Percentiles rank a stretch among this genome's conserved stretches.
phyloP scores from a whole-genome alignment of 176 grass and related monocot genomes.

The Aegilops umbellulata region DNA sequence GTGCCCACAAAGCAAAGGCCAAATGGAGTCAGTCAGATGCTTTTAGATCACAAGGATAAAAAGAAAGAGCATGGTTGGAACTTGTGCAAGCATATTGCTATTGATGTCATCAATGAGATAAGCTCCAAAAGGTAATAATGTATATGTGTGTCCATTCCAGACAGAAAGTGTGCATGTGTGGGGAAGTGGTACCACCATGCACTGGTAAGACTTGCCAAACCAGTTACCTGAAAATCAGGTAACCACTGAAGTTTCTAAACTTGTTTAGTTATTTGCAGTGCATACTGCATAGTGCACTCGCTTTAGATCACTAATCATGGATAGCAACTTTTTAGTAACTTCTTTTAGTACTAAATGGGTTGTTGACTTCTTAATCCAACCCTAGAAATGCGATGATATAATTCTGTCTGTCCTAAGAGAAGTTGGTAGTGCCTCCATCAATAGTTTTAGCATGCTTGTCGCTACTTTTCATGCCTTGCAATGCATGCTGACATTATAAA shows the following conservation, averaged over 20 bases:
- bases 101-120: constrained; percentile 44
- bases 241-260: constrained; percentile 17
- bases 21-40: constrained; percentile 15
- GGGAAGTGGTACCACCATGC: constrained; percentile 29
- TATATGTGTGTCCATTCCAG: not conserved
- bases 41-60: constrained; percentile 6
- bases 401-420: not conserved
- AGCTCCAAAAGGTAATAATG: constrained; percentile 25
- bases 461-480: constrained; percentile 13
- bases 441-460: not conserved
- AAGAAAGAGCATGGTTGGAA: constrained; percentile 25
- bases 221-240: constrained; percentile 16
- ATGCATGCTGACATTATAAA: constrained; percentile 1
- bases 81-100: constrained; percentile 42
- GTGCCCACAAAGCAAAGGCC: constrained; percentile 50
- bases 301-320: constrained; percentile 31
- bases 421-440: not conserved
- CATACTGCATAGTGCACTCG: not conserved
- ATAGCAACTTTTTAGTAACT: not conserved
- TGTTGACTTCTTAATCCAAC: constrained; percentile 23
- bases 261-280: constrained; percentile 25
- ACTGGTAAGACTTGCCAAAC: constrained; percentile 19
- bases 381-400: not conserved
- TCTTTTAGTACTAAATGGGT: constrained; percentile 3
- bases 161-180: constrained; percentile 26